Evolutionary conservation across 1,284 basidiomycete species (phyloP).

Genomic region (Cryptococcus wingfieldii): DNA sequence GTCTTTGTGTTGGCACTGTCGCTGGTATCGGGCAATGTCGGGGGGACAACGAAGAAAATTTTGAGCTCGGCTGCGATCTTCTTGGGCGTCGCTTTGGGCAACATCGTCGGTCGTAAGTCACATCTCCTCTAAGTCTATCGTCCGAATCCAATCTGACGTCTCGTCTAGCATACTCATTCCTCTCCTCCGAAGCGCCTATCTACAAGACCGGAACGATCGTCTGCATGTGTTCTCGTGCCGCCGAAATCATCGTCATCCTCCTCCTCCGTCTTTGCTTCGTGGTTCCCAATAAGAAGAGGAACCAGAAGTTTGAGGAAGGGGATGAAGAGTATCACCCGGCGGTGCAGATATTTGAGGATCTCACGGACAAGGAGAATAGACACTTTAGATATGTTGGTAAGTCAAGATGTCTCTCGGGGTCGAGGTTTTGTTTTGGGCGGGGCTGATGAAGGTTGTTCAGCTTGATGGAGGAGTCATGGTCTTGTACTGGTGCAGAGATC

Average conservation of each 20-base stretch:
- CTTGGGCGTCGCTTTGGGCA: conserved; percentile 38
- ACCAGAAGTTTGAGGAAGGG: conserved; percentile 42
- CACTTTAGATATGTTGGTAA: conserved; percentile 30
- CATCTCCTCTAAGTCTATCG: not conserved
- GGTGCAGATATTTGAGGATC: conserved; percentile 25
- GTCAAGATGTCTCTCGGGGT: not conserved
- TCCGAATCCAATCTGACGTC: no score
- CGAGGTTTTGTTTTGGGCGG: not conserved
- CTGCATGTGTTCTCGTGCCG: conserved; percentile 44
- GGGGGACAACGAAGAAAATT: conserved; percentile 50
- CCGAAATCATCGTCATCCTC: conserved; percentile 46
- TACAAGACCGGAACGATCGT: conserved; percentile 49
- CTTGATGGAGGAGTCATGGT: not conserved
- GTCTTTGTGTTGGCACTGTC: conserved; percentile 50
- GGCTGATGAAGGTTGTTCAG: not conserved
- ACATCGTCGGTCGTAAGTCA: conserved; percentile 47
- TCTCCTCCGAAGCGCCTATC: conserved; percentile 41
- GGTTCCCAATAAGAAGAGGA: conserved; percentile 39
- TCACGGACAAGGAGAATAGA: conserved; percentile 33
- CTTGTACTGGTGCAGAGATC: no score
- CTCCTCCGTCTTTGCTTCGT: conserved; percentile 44
- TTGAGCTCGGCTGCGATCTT: conserved; percentile 27
- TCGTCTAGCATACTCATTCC: conserved; percentile 23
- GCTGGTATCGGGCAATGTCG: conserved; percentile 51
- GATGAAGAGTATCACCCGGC: conserved; percentile 26